Base-by-base conservation (phyloP, 2,329 filamentous ascomycete species). In the Grosmannia huntii region DNA sequence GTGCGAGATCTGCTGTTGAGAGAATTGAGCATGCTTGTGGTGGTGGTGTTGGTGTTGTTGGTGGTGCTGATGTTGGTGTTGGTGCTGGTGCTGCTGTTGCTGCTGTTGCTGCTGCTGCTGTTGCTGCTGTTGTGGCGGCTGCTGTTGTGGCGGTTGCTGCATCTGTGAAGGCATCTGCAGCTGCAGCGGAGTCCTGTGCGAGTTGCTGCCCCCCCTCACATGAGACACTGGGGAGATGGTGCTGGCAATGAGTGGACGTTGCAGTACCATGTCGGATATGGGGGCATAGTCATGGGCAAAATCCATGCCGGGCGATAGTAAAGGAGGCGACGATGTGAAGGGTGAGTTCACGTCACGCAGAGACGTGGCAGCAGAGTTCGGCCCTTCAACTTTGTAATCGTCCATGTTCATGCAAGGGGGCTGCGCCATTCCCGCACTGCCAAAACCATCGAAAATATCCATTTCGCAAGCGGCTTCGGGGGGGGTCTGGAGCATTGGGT, bases 391-490 rank as follows among this genome's bases (percentile, higher is more conserved):
- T 41, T 75, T 75, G 48, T 74, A 77, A 28, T 81, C 78, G 25
- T 80, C 75, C 53, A 76, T 72, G 50, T 58, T 49, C 44, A 75
- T 66, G 63, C 76, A 71, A 0, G 76, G 68, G 14, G 77, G 74
- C 60, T 81, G 78, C 2, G 75, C 81, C 75, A 85, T 83, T 27
- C 81, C 81, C 5, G 77, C 79, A 59, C 76, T 84, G 55, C 82
- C 83, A 57, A 85, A 85, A 5, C 82, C 83, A 63, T 86, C 83
- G 59, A 86, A 86, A 9, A 86, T 81, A 58, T 86, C 83, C 11
- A 84, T 75, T 60, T 72, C 71, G 61, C 68, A 72, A 1, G 74
- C 64, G 48, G 73, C 79, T 55, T 85, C 82, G 0, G 83, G 82
- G 0, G 79, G 74, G 21, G 78, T 78, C 61, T 80, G 78, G 16